Evolutionary conservation across 352 stramenopile species (phyloP).

Genomic region (Chrysophaeum taylorii): DNA sequence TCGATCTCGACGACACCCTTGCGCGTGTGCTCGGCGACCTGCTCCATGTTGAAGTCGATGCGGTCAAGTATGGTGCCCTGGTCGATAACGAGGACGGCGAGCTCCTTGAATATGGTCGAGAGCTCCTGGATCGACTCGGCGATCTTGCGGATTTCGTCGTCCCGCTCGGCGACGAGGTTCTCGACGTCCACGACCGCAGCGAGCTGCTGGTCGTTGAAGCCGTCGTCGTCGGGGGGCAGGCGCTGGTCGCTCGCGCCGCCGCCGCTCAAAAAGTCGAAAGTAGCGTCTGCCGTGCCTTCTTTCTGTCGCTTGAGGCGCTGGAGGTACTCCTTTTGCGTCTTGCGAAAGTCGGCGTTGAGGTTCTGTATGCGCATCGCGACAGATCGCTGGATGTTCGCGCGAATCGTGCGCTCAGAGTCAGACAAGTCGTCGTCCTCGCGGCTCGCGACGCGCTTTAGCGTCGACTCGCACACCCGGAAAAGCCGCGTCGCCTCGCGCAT

Average conservation of each 20-base stretch:
- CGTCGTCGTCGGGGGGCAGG: conserved; percentile 36
- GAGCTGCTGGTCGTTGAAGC: conserved; percentile 85
- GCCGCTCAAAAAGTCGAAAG: conserved; percentile 59
- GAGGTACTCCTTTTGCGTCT: conserved; percentile 96
- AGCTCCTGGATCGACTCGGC: conserved; percentile 97
- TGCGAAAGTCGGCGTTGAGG: conserved; percentile 86
- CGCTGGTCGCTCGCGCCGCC: conserved; percentile 19
- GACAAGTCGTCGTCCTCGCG: background rate
- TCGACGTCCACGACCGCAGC: conserved; percentile 90
- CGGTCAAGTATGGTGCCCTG: conserved; percentile 99
- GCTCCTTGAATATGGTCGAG: conserved; percentile 98
- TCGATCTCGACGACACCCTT: conserved; percentile 95
- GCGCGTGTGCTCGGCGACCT: conserved; percentile 96
- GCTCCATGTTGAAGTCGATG: conserved; percentile 99
- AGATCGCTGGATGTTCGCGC: conserved; percentile 50
- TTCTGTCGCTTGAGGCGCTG: conserved; percentile 90
- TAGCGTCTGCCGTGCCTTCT: conserved; percentile 75
- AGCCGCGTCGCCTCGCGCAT: conserved; percentile 24
- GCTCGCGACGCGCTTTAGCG: conserved; percentile 47
- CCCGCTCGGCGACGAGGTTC: conserved; percentile 75
- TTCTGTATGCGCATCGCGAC: conserved; percentile 93
- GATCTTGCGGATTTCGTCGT: conserved; percentile 92
- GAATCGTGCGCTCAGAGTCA: conserved; percentile 19
- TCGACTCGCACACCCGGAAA: conserved; percentile 37
- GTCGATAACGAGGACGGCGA: conserved; percentile 98